Base-by-base conservation (phyloP, 2,329 filamentous ascomycete genomes). In the Canariomyces notabilis region DNA sequence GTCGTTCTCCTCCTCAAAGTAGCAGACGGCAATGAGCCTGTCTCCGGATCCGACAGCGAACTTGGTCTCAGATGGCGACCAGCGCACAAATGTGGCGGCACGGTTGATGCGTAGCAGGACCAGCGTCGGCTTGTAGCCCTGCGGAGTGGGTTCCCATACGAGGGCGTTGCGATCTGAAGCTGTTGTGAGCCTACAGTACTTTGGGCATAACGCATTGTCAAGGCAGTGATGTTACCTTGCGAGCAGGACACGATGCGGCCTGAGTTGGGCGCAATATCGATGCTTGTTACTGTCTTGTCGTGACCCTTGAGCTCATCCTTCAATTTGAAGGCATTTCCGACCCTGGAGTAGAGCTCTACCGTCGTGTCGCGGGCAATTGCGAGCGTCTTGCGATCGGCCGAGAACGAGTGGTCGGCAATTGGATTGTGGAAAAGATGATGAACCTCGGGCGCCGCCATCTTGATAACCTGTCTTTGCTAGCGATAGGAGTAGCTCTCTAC, bases 1-100 rank as follows among this genome's bases (percentile, higher is more conserved):
- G 74, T 98, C 90, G 69, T 98, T 96, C 69, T 98, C 93, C 66
- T 95, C 88, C 64, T 98, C 93, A 60, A 98, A 98, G 74, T 97
- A 97, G 76, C 93, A 98, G 58, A 97, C 80, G 33, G 93, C 89
- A 61, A 98, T 95, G 55, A 95, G 86, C 54, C 93, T 84, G 59
- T 95, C 93, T 52, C 93, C 93, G 21, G 90, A 96, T 50, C 93
- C 93, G 20, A 97, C 93, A 44, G 93, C 93, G 66, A 98, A 98
- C 70, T 98, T 98, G 65, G 83, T 86, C 75, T 98, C 93, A 18
- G 87, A 91, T 2, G 93, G 93, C 18, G 89, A 94, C 93, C 93
- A 98, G 61, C 93, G 87, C 41, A 96, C 93, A 63, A 91, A 96
- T 0, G 93, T 98, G 4, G 93, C 93, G 15, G 93, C 93, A 51